phyloP scores from a whole-genome alignment of 2,329 filamentous ascomycete genomes.

The Penicillium vulpinum region DNA sequence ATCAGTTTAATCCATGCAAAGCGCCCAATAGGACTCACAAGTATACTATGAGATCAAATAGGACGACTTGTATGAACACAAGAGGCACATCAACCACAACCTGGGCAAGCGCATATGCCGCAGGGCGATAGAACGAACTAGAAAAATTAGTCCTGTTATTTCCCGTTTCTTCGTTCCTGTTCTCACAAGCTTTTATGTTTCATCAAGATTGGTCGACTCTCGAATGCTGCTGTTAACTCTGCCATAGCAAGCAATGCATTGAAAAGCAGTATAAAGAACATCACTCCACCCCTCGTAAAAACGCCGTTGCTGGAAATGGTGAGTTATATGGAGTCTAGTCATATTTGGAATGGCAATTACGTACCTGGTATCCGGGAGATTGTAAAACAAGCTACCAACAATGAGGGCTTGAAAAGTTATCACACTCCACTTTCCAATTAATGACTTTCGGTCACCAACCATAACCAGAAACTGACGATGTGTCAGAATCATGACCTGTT shows the following conservation, averaged over 20 bases:
- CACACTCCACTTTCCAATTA: conserved; percentile 54
- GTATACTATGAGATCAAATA: conserved; percentile 64
- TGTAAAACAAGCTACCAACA: conserved; percentile 54
- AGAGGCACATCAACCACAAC: conserved; percentile 60
- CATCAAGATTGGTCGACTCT: conserved; percentile 63
- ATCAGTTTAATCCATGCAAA: background rate
- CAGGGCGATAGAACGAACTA: conserved; percentile 64
- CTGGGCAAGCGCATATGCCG: conserved; percentile 60
- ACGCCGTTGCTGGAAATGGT: conserved; percentile 48
- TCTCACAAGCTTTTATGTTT: conserved; percentile 67
- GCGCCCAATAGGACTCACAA: conserved; percentile 40
- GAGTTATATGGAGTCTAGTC: background rate
- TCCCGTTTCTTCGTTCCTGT: background rate
- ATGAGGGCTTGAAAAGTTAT: conserved; percentile 49
- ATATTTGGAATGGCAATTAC: too few relatives aligned
- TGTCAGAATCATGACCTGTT: conserved; percentile 56
- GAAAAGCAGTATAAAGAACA: conserved; percentile 65
- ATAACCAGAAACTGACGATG: conserved; percentile 56
- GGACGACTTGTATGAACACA: conserved; percentile 57
- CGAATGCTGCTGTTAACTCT: conserved; percentile 62
- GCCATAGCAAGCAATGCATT: conserved; percentile 62
- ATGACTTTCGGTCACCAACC: conserved; percentile 54
- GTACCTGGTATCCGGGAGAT: conserved; percentile 52
- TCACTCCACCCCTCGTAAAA: conserved; percentile 61
- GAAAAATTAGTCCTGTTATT: conserved; percentile 9